Evolutionary conservation across 2,329 filamentous ascomycete genomes (phyloP).

Genomic region (Davidsoniella neocaledoniae): DNA sequence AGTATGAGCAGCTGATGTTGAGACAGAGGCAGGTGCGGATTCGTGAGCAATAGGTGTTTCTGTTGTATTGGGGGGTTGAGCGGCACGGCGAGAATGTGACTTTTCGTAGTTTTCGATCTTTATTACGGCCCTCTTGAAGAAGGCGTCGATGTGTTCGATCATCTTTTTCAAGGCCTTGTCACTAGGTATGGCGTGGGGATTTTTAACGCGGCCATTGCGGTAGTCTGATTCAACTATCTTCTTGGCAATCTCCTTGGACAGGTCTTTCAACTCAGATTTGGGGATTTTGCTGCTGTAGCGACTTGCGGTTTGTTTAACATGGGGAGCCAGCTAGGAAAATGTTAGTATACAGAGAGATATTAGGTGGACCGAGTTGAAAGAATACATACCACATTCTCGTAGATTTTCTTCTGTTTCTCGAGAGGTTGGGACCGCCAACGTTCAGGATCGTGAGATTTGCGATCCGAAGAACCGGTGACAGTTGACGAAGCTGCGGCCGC

Average conservation of each 20-base stretch:
- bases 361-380: background rate
- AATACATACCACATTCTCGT: conserved; percentile 70
- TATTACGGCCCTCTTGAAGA: conserved; percentile 67
- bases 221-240: conserved; percentile 85
- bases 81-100: conserved; percentile 24
- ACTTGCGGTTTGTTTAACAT: conserved; percentile 71
- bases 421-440: conserved; percentile 21
- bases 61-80: conserved; percentile 19
- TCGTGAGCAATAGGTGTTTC: conserved; percentile 12
- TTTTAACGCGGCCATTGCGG: conserved; percentile 70
- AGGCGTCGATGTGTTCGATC: conserved; percentile 69
- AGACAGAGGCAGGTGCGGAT: conserved; percentile 15
- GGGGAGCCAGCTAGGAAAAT: conserved; percentile 51
- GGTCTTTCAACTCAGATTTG: conserved; percentile 53
- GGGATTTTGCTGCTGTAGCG: conserved; percentile 78
- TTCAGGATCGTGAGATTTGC: background rate
- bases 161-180: conserved; percentile 68
- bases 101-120: conserved; percentile 50
- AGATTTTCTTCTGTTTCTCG: conserved; percentile 90
- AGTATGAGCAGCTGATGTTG: conserved; percentile 12
- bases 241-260: conserved; percentile 56
- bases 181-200: conserved; percentile 54
- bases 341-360: background rate
- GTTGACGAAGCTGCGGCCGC: too few relatives aligned
- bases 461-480: too few relatives aligned